phyloP scores from a whole-genome alignment of 2,329 filamentous ascomycete genomes.

The Escovopsis sp. region DNA sequence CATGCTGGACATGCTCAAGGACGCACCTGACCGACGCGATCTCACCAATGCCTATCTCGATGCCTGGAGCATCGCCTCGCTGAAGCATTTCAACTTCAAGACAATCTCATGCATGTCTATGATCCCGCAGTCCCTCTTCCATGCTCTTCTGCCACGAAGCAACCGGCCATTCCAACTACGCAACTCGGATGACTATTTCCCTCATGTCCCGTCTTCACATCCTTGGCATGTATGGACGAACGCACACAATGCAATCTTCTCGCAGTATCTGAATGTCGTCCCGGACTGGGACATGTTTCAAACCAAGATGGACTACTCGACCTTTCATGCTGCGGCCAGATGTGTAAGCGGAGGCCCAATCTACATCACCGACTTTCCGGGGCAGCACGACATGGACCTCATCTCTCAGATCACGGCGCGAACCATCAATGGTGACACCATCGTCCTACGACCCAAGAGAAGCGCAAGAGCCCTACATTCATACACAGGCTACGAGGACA shows the following conservation, averaged over 20 bases:
- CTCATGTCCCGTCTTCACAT: slow-evolving; percentile 63
- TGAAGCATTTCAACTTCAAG: slow-evolving; percentile 63
- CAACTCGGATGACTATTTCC: slow-evolving; percentile 89
- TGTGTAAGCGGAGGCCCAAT: slow-evolving; percentile 85
- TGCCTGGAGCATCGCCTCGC: slow-evolving; percentile 65
- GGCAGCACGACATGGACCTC: slow-evolving; percentile 59
- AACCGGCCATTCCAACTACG: slow-evolving; percentile 60
- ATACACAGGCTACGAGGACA: slow-evolving; percentile 64
- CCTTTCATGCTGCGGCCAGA: slow-evolving; percentile 78
- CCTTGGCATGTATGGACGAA: slow-evolving; percentile 95
- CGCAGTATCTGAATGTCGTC: slow-evolving; percentile 69
- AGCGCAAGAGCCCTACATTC: slow-evolving; percentile 57
- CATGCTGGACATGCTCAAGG: slow-evolving; percentile 61
- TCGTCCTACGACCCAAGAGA: slow-evolving; percentile 66
- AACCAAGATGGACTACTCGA: slow-evolving; percentile 51
- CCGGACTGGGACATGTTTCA: slow-evolving; percentile 72
- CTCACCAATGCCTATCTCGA: slow-evolving; percentile 69
- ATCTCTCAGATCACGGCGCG: slow-evolving; percentile 69
- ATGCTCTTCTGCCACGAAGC: slow-evolving; percentile 65
- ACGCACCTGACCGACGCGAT: slow-evolving; percentile 52
- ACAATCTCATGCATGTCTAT: slow-evolving; percentile 94
- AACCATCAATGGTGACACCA: slow-evolving; percentile 56
- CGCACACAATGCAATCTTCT: slow-evolving; percentile 74
- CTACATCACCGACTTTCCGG: slow-evolving; percentile 85
- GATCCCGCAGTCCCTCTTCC: slow-evolving; percentile 72